Evolutionary conservation across 2,329 filamentous ascomycete species (phyloP).

Genomic region (Ascochyta lentis): DNA sequence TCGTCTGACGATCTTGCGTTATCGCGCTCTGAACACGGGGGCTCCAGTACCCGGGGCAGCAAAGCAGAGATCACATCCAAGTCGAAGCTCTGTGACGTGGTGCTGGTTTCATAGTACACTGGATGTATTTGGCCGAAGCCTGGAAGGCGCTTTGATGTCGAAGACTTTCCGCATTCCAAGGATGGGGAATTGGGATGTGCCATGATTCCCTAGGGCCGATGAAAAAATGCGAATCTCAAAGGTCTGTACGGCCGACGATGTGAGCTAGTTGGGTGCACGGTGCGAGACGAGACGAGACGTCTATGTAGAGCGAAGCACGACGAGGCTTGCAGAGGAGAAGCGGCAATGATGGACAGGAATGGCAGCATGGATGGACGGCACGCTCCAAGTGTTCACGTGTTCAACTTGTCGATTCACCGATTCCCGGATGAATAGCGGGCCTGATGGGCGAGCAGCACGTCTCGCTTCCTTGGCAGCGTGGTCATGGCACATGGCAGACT

Average conservation of each 20-base stretch:
- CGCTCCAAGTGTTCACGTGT: slow-evolving; percentile 15
- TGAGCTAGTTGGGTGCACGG: slow-evolving; percentile 1
- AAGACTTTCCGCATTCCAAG: neutral
- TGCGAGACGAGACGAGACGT: slow-evolving; percentile 1
- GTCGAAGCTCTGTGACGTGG: slow-evolving; percentile 1
- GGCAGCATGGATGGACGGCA: slow-evolving; percentile 5
- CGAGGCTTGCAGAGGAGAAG: neutral
- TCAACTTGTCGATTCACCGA: slow-evolving; percentile 1
- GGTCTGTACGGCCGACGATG: slow-evolving; percentile 1
- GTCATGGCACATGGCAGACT: slow-evolving; percentile 6
- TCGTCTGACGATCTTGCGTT: neutral
- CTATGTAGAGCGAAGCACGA: neutral
- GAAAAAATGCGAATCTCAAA: neutral
- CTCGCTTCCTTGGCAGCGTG: slow-evolving; percentile 1
- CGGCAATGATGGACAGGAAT: slow-evolving; percentile 1
- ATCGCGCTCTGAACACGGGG: too few relatives aligned
- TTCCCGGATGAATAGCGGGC: slow-evolving; percentile 1
- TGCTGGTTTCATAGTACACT: neutral
- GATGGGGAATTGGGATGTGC: slow-evolving; percentile 3
- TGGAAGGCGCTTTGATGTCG: neutral
- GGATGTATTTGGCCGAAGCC: slow-evolving; percentile 7
- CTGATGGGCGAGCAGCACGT: slow-evolving; percentile 6
- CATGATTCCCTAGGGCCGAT: neutral
- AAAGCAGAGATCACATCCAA: neutral
- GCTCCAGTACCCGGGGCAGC: too few relatives aligned